These are phyloP conservation scores for Boletellus deceptivus DNA, from an alignment of 1,284 basidiomycete genomes.

Conservation along the genomic window DNA sequence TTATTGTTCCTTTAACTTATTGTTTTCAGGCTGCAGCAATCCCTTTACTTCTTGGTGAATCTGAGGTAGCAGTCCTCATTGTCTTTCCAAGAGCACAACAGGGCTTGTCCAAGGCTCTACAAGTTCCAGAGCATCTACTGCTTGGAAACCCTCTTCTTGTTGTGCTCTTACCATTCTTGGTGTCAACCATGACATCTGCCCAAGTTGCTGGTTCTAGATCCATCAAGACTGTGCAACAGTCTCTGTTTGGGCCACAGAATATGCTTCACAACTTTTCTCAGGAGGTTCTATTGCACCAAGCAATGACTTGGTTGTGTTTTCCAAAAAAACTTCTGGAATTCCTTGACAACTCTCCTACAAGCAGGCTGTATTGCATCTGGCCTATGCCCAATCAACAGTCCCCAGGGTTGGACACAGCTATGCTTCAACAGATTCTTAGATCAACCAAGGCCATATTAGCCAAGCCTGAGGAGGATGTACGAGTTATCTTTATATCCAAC, in stretches of 20 bases:
- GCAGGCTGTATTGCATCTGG: slow-evolving; percentile 42
- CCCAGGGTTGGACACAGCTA: slow-evolving; percentile 42
- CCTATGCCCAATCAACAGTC: slow-evolving; percentile 20
- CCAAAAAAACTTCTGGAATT: slow-evolving; percentile 28
- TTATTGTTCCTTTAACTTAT: slow-evolving; percentile 1
- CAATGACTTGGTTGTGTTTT: slow-evolving; percentile 27
- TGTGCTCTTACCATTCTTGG: slow-evolving; percentile 26
- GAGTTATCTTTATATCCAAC: slow-evolving; percentile 64
- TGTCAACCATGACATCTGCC: slow-evolving; percentile 14
- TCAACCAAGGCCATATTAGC: slow-evolving; percentile 39
- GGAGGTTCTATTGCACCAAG: slow-evolving; percentile 20
- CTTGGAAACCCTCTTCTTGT: slow-evolving; percentile 22
- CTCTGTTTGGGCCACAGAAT: slow-evolving; percentile 1
- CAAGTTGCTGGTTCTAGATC: slow-evolving; percentile 18
- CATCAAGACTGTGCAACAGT: slow-evolving; percentile 12
- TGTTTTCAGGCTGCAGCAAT: slow-evolving; percentile 48
- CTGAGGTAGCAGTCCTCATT: slow-evolving; percentile 41
- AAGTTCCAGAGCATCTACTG: slow-evolving; percentile 30
- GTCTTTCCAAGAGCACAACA: slow-evolving; percentile 41
- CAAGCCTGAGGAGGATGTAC: slow-evolving; percentile 39
- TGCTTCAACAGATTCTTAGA: slow-evolving; percentile 46
- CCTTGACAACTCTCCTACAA: slow-evolving; percentile 16
- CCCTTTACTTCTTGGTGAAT: slow-evolving; percentile 45
- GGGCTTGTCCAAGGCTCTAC: slow-evolving; percentile 28
- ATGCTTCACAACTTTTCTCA: slow-evolving; percentile 3